A percentile compares a stretch with the other conserved stretches of the same genome.
These are phyloP conservation scores for Populus deltoides DNA, from an alignment of 345 rosid genomes.

Conservation along the genomic window DNA sequence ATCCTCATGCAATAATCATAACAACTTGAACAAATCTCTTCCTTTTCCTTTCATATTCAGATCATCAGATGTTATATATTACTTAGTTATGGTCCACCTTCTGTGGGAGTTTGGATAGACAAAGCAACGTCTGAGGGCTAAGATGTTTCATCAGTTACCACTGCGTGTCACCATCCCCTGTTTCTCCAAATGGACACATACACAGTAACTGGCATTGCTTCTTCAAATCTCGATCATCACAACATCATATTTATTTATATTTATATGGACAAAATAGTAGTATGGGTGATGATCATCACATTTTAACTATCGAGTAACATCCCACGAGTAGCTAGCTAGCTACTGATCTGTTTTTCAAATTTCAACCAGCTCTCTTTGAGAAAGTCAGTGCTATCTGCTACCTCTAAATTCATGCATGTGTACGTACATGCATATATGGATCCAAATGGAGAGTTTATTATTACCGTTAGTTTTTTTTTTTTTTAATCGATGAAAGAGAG, in stretches of 20 bases:
- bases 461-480: too few relatives aligned
- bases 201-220: background rate
- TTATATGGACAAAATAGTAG: background rate
- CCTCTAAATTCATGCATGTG: too few relatives aligned
- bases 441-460: too few relatives aligned
- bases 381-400: too few relatives aligned
- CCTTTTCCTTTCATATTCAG: background rate
- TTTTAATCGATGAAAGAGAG: too few relatives aligned
- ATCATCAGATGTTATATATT: background rate
- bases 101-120: background rate
- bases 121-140: background rate
- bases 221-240: background rate
- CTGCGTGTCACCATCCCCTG: too few relatives aligned
- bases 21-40: background rate
- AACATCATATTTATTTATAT: background rate
- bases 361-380: too few relatives aligned
- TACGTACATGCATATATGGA: too few relatives aligned
- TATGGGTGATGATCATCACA: background rate
- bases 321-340: background rate
- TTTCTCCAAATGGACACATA: too few relatives aligned
- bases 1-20: background rate
- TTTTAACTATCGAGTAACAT: background rate
- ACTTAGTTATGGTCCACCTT: background rate
- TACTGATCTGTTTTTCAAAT: background rate
- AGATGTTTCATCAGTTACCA: background rate